Conservation (phyloP, 768 basidiomycete genomes). For the Calvatia gigantea region DNA sequence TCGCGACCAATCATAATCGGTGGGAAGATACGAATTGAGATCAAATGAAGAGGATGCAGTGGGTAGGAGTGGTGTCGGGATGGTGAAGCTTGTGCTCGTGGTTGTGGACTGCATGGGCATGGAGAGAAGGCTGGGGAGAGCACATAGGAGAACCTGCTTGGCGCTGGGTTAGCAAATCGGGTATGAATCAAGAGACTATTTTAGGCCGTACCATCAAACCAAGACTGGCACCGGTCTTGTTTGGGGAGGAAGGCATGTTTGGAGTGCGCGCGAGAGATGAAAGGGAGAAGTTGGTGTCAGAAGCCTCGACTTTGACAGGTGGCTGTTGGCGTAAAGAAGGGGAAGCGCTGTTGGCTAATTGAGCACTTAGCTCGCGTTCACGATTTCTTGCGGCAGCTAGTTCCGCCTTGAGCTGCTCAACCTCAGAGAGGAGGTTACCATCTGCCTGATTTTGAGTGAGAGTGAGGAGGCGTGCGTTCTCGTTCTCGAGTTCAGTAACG, state of each 20-base stretch:
- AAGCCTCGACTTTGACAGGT: conserved; percentile 56
- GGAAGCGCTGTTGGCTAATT: conserved; percentile 41
- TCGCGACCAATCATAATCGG: conserved; percentile 54
- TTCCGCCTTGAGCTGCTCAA: conserved; percentile 65
- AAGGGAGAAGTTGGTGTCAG: conserved; percentile 48
- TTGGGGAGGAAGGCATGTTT: conserved; percentile 40
- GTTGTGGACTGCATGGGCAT: conserved; percentile 54
- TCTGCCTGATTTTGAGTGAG: conserved; percentile 43
- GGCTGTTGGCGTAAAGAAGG: conserved; percentile 24
- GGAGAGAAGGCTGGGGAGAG: conserved; percentile 70
- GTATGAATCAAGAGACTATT: conserved; percentile 12
- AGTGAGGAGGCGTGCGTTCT: conserved; percentile 69
- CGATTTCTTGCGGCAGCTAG: conserved; percentile 63
- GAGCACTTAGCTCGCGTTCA: conserved; percentile 61
- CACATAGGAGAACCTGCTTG: conserved; percentile 68
- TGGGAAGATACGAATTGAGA: conserved; percentile 43
- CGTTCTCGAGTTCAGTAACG: conserved; percentile 80
- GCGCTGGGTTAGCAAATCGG: conserved; percentile 15
- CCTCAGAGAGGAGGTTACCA: conserved; percentile 48
- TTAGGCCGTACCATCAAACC: conserved; percentile 34
- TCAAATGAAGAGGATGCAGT: conserved; percentile 42
- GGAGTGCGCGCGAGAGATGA: conserved; percentile 37
- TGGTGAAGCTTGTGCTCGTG: conserved; percentile 52
- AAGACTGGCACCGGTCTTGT: conserved; percentile 62
- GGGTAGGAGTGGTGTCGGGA: conserved; percentile 44